Conservation (phyloP, 306 rosid genomes). For the Lupinus albus region DNA sequence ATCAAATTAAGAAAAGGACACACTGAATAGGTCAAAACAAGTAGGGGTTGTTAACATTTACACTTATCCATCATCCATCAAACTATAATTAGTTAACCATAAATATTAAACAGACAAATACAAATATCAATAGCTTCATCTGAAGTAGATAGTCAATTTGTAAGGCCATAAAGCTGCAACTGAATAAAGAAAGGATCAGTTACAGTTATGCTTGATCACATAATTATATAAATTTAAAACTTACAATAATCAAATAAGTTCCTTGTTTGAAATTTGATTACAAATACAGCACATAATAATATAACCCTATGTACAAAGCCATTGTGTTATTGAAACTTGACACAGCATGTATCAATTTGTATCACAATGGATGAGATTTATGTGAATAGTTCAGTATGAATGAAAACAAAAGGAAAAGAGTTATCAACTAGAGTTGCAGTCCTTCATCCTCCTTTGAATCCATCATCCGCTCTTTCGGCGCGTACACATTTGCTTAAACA, state of each 20-base stretch:
- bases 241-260: constrained; percentile 33
- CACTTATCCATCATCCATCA: too few species aligned
- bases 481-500: background rate
- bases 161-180: background rate
- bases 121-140: too few species aligned
- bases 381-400: constrained; percentile 16
- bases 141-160: background rate
- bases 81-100: too few species aligned
- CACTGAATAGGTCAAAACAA: background rate
- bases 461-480: constrained; percentile 29
- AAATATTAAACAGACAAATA: too few species aligned
- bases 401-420: constrained; percentile 30
- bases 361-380: constrained; percentile 38
- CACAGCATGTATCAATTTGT: constrained; percentile 31
- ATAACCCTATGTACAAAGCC: constrained; percentile 57
- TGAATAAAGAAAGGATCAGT: constrained; percentile 25
- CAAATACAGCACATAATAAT: constrained; percentile 41
- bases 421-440: constrained; percentile 24
- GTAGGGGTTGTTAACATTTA: too few species aligned
- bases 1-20: background rate
- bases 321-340: constrained; percentile 41
- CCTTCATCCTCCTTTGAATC: constrained; percentile 43
- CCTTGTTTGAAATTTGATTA: constrained; percentile 40
- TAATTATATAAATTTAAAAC: constrained; percentile 41
- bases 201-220: constrained; percentile 33